These are phyloP conservation scores for Elymus sibiricus DNA, from an alignment of 176 grass and related monocot species.

Conservation along the genomic window DNA sequence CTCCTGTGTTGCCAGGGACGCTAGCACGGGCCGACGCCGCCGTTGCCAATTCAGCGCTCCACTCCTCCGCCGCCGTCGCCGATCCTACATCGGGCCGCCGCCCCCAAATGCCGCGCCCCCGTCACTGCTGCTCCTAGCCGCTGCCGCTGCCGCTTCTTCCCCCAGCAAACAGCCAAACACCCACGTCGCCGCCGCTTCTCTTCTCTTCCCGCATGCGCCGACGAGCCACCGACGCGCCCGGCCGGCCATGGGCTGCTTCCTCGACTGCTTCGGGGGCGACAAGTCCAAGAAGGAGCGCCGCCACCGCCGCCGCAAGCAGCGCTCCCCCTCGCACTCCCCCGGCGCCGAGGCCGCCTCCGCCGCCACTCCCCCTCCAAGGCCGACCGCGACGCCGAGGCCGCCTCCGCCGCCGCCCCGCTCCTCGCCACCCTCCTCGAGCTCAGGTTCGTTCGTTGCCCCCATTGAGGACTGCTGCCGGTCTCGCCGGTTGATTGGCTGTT, in stretches of 20 bases:
- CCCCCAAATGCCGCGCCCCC: slow-evolving; percentile 30
- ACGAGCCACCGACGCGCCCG: neutral
- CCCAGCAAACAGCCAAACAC: too few species aligned
- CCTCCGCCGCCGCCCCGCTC: slow-evolving; percentile 49
- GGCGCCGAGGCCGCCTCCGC: too few species aligned
- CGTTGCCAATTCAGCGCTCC: too few species aligned
- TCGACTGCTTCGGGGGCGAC: slow-evolving; percentile 84
- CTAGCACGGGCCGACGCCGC: too few species aligned
- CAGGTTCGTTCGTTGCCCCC: too few species aligned
- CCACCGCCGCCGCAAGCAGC: slow-evolving; percentile 47
- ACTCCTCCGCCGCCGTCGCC: too few species aligned
- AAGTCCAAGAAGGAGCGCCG: slow-evolving; percentile 61
- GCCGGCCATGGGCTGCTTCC: slow-evolving; percentile 83
- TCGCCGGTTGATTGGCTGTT: neutral
- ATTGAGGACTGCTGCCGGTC: too few species aligned
- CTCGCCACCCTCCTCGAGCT: slow-evolving; percentile 47
- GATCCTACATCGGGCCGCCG: too few species aligned
- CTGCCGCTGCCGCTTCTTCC: neutral
- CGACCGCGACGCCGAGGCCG: slow-evolving; percentile 34
- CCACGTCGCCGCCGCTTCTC: neutral
- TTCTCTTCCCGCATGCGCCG: neutral
- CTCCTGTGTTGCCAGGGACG: too few species aligned
- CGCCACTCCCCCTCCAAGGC: slow-evolving; percentile 46
- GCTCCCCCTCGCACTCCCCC: slow-evolving; percentile 45
- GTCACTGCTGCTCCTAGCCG: slow-evolving; percentile 33